Base-by-base conservation (phyloP, 2,329 filamentous ascomycete genomes). In the Neonectria magnoliae region DNA sequence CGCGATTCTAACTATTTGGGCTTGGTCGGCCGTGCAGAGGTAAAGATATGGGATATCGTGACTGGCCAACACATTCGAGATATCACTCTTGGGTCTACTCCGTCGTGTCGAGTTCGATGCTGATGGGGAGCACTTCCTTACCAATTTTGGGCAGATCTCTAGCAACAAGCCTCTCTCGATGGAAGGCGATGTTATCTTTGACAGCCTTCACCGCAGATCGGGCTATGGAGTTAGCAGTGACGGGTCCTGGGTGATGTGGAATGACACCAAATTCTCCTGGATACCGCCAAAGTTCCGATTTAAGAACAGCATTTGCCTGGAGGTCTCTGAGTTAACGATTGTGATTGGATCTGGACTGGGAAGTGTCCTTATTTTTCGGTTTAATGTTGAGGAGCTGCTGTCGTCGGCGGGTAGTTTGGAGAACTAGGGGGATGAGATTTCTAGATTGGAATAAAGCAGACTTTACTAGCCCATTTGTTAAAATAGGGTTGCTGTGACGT, bases 211-310 rank as follows among this genome's bases (percentile, higher is more conserved):
- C 22, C 22, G 22, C 18, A 45, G 54, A 36, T 38, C 18, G n/a
- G 54, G 42, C 11, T 57, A 57, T 13, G 42, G 54, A 18, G 27
- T 57, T 4, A 57, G 42, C 25, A n/a, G 18, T 10, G 44, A 57
- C 14, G 20, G 29, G 16, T 36, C 18, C 1, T 57, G 54, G 54
- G 9, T 57, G 4, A 48, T 57, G 54, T 57, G 42, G 29, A 18
- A 57, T 16, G 41, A 57, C 10, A 48, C 18, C 6, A 57, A 48
- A 22, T 57, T 57, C 18, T 57, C 48, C 20, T 57, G 42, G 54
- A 13, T 57, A 18, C 54, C 54, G 42, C 54, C 54, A 10, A 20
- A n/a, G 13, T 57, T 36, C 14, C 29, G 54, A n/a, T 18, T 29
- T 2, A 20, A 27, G 4, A 14, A 25, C 3, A 16, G 48, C 5